Conservation (phyloP, 164 flowering plant species). For the Malania oleifera region DNA sequence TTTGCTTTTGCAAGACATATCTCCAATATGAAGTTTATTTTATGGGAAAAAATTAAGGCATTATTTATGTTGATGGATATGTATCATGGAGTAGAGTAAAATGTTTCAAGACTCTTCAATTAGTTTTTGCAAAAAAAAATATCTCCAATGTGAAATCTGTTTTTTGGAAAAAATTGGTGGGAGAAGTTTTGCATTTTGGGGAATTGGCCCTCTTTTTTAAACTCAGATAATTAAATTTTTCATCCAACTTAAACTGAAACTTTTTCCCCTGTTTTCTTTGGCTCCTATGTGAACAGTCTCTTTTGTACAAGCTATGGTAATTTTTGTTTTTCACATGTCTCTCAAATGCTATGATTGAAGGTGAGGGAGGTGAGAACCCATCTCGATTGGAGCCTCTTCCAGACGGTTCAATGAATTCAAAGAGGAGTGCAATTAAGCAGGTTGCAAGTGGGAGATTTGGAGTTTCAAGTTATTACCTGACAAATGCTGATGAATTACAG, state of each 20-base stretch:
- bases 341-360: conserved; percentile 25
- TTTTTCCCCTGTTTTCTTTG: neutral
- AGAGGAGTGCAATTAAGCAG: conserved; percentile 96
- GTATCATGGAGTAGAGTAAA: too few species aligned
- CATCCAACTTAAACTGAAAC: neutral
- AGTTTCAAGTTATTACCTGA: conserved; percentile 91
- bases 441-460: conserved; percentile 99
- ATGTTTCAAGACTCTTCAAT: too few species aligned
- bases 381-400: conserved; percentile 93
- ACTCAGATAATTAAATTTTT: too few species aligned
- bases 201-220: too few species aligned
- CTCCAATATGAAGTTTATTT: too few species aligned
- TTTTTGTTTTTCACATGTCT: neutral
- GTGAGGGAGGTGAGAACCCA: conserved; percentile 99
- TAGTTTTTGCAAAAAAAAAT: too few species aligned
- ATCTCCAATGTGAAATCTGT: too few species aligned
- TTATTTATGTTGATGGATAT: too few species aligned
- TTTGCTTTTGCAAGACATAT: too few species aligned
- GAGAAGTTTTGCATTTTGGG: too few species aligned
- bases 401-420: conserved; percentile 95
- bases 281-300: neutral
- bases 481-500: conserved; percentile 95
- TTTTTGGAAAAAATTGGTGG: too few species aligned
- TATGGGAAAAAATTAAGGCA: too few species aligned
- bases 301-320: conserved; percentile 4